phyloP scores from a whole-genome alignment of 371 early-diverging fungal genomes.

The Rhizopus arrhizus region DNA sequence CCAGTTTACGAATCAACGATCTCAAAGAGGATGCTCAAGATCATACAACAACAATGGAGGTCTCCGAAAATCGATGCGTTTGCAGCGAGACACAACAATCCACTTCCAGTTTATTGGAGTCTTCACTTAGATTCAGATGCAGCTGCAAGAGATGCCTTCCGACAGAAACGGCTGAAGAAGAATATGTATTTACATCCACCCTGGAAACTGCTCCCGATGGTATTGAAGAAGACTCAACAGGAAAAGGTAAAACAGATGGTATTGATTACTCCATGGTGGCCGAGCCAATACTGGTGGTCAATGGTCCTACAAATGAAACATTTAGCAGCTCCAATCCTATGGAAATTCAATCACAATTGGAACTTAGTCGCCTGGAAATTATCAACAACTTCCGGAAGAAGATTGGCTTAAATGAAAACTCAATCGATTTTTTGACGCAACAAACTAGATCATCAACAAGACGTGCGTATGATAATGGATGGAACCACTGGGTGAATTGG shows the following conservation, averaged over 20 bases:
- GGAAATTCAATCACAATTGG: conserved; percentile 8
- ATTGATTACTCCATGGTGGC: conserved; percentile 26
- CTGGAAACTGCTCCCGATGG: conserved; percentile 32
- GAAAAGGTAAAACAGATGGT: conserved; percentile 11
- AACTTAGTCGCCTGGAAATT: conserved; percentile 16
- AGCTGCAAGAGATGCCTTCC: conserved; percentile 31
- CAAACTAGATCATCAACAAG: not conserved
- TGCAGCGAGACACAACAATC: conserved; percentile 19
- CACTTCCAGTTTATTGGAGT: conserved; percentile 22
- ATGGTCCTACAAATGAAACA: conserved; percentile 11
- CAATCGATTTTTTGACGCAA: not conserved
- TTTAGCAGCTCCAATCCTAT: not conserved
- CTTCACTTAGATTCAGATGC: conserved; percentile 26
- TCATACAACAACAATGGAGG: conserved; percentile 7
- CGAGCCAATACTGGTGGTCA: conserved; percentile 26
- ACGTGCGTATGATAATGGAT: conserved; percentile 4
- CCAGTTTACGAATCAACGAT: conserved; percentile 10
- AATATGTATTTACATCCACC: conserved; percentile 30
- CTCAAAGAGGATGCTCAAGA: not conserved
- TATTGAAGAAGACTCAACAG: conserved; percentile 21
- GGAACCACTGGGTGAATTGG: not conserved
- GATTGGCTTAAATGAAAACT: conserved; percentile 5
- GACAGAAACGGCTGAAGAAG: conserved; percentile 18
- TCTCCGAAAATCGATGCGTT: conserved; percentile 30
- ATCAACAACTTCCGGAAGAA: conserved; percentile 15